Evolutionary conservation across 345 rosid genomes (phyloP), one percentile per base, ranked within the genome.

Genomic region (Reutealis trisperma): DNA sequence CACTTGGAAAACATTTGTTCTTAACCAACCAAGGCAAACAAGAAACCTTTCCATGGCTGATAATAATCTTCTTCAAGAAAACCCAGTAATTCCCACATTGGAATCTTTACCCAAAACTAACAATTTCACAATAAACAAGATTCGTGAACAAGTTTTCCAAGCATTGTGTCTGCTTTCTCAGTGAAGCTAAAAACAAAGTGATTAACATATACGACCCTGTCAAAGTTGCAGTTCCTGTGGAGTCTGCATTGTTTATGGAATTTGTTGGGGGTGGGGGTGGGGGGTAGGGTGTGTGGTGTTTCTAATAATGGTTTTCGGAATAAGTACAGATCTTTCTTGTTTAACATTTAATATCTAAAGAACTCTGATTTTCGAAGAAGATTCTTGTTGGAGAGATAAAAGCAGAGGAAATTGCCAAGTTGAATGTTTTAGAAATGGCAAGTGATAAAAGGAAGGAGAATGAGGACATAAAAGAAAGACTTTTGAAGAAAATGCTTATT

Each of bases 291-390:
- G n/a, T n/a, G n/a, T n/a, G n/a, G n/a, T n/a, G n/a, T 6, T 10
- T 19, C 52, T 2, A 30, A 66, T 10, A 59, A 67, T n/a, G 8
- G 16, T 6, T 37, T 37, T 37, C 5, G 5, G 6, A 2, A 37
- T 8, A 76, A 59, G 59, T 76, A 67, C 65, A 42, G 67, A 41
- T 67, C 79, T 7, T 9, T 67, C 6, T 1, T 57, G 59, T 76
- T 76, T 64, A 76, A 67, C 67, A 10, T 76, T 15, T 67, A 68
- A 54, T 67, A 76, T 59, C 66, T 60, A 3, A 59, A 44, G 25
- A 76, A 76, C 57, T 60, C 67, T 16, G 79, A 76, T 58, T 67
- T 67, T 24, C 42, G 79, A 42, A 76, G 79, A 65, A 58, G 45
- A 65, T 67, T 49, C 67, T 76, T 7, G 59, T 58, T 8, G 79